Evolutionary conservation across 75 land plant genomes (phyloP).

Genomic region (Selaginella tamariscina): DNA sequence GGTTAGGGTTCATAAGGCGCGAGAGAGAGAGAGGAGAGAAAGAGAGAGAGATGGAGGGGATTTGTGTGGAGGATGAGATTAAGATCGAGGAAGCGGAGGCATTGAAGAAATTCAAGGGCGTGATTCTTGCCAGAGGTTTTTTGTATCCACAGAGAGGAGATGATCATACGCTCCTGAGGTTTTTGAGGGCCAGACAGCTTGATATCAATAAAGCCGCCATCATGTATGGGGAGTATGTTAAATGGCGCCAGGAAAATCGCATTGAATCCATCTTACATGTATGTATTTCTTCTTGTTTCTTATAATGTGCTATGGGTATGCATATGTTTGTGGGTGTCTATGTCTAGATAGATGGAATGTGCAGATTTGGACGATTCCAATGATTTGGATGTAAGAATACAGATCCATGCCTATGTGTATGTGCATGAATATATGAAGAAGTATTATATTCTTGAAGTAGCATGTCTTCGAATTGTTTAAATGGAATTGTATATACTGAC

Average conservation of each 20-base stretch:
- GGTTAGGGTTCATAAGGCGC: too few relatives aligned
- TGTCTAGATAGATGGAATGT: too few relatives aligned
- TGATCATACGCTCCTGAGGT: conserved; percentile 3
- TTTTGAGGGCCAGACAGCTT: conserved; percentile 4
- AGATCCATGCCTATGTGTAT: too few relatives aligned
- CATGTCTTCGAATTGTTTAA: too few relatives aligned
- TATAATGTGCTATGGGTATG: background rate
- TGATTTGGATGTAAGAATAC: too few relatives aligned
- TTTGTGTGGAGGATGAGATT: too few relatives aligned
- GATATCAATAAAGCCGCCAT: background rate
- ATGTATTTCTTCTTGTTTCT: background rate
- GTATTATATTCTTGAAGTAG: too few relatives aligned
- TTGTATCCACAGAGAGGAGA: background rate
- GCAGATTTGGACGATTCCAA: too few relatives aligned
- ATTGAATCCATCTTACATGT: background rate
- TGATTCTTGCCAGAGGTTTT: background rate
- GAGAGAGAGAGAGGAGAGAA: too few relatives aligned
- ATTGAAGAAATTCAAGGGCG: conserved; percentile 9
- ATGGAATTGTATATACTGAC: too few relatives aligned
- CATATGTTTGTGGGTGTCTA: background rate
- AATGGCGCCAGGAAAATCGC: conserved; percentile 6
- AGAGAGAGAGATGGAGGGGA: too few relatives aligned
- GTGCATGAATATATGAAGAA: too few relatives aligned
- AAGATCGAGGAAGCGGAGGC: conserved; percentile 1
- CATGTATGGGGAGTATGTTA: conserved; percentile 6